Percentiles rank a stretch among this genome's conserved stretches.
These are phyloP conservation scores for Solanum virginianum DNA, from an alignment of 257 asterid genomes.

Conservation along the genomic window DNA sequence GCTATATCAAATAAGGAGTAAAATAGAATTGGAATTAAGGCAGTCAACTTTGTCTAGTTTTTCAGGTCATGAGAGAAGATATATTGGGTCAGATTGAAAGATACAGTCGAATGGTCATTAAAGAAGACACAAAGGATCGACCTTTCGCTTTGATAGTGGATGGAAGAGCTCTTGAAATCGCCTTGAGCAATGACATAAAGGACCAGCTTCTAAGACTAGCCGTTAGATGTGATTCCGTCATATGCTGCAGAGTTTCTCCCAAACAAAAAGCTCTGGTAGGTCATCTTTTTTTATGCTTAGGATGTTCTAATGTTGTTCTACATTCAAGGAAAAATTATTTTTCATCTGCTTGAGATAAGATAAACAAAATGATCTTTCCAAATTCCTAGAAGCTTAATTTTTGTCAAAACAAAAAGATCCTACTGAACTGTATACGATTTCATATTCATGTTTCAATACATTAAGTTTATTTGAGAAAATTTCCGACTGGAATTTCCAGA, in stretches of 20 bases:
- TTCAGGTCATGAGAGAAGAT: slow-evolving; percentile 55
- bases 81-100: slow-evolving; percentile 66
- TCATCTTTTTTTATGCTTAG: neutral
- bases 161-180: slow-evolving; percentile 73
- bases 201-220: slow-evolving; percentile 68
- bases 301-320: neutral
- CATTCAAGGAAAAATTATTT: neutral
- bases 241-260: slow-evolving; percentile 99
- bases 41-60: slow-evolving; percentile 5
- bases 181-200: slow-evolving; percentile 73
- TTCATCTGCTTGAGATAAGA: neutral
- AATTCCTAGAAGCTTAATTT: neutral
- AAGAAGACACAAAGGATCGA: slow-evolving; percentile 52
- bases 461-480: neutral
- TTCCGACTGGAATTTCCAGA: slow-evolving; percentile 22
- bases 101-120: slow-evolving; percentile 61
- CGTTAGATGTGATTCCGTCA: slow-evolving; percentile 85
- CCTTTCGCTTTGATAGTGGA: slow-evolving; percentile 91
- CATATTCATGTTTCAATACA: neutral
- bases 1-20: neutral
- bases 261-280: slow-evolving; percentile 90
- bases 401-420: neutral
- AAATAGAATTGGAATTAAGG: neutral
- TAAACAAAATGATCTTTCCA: neutral
- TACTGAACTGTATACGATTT: neutral